Percentiles rank a stretch among this genome's conserved stretches.
Evolutionary conservation across 768 basidiomycete genomes (phyloP).

Genomic region (Rhizopogon vesiculosus): DNA sequence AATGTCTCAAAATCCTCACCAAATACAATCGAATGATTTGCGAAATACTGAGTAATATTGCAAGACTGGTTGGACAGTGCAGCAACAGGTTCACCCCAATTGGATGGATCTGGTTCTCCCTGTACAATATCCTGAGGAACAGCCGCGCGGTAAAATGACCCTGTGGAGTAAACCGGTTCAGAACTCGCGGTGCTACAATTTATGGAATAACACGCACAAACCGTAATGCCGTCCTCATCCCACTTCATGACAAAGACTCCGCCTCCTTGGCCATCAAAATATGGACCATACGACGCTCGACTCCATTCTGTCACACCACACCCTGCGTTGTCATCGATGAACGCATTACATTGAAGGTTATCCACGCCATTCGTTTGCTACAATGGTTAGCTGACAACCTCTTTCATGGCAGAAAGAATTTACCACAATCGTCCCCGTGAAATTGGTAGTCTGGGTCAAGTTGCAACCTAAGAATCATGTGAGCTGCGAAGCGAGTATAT

Average conservation of each 20-base stretch:
- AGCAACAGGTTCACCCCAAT: constrained; percentile 69
- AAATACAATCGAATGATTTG: constrained; percentile 71
- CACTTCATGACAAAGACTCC: constrained; percentile 90
- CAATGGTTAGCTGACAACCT: constrained; percentile 1
- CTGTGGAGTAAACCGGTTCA: constrained; percentile 30
- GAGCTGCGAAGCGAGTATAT: constrained; percentile 1
- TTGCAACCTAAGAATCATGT: constrained; percentile 43
- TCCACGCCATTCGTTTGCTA: constrained; percentile 46
- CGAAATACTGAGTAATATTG: constrained; percentile 53
- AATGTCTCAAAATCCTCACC: constrained; percentile 39
- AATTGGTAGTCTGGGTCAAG: constrained; percentile 48
- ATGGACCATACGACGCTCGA: constrained; percentile 76
- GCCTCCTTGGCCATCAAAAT: constrained; percentile 74
- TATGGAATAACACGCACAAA: constrained; percentile 49
- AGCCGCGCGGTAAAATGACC: constrained; percentile 80
- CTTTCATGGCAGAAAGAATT: constrained; percentile 18
- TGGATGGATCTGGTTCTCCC: constrained; percentile 59
- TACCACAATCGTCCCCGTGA: constrained; percentile 63
- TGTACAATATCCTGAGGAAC: constrained; percentile 61
- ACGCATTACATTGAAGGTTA: constrained; percentile 52
- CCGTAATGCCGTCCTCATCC: constrained; percentile 71
- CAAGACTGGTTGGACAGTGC: constrained; percentile 49
- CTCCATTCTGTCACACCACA: constrained; percentile 81
- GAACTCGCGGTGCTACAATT: neutral
- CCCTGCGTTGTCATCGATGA: constrained; percentile 56